These are phyloP conservation scores for Alternaria dauci DNA, from an alignment of 2,329 filamentous ascomycete genomes.

Conservation along the genomic window DNA sequence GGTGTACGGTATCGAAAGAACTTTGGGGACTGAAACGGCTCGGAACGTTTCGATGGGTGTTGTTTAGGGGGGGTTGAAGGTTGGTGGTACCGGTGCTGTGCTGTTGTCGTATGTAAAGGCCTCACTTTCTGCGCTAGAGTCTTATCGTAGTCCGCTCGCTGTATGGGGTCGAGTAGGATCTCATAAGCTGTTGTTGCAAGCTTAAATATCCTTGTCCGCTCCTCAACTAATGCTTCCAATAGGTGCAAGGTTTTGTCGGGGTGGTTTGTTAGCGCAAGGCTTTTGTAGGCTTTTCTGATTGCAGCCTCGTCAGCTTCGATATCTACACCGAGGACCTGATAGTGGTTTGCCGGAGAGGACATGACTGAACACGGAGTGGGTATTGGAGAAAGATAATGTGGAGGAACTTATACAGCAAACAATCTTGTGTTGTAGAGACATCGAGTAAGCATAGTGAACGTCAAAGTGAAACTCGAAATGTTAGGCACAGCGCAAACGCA, in stretches of 20 bases:
- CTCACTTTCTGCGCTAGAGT: neutral
- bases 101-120: neutral
- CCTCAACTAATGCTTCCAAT: neutral
- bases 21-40: neutral
- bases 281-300: conserved; percentile 13
- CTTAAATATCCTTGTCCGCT: conserved; percentile 5
- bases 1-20: neutral
- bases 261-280: conserved; percentile 6
- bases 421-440: neutral
- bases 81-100: neutral
- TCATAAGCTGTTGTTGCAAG: conserved; percentile 6
- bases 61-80: rapidly evolving
- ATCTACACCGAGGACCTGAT: conserved; percentile 6
- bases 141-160: neutral
- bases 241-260: conserved; percentile 20
- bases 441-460: neutral
- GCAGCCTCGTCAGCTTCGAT: neutral
- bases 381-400: neutral
- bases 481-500: neutral
- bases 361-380: neutral
- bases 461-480: neutral
- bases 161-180: neutral
- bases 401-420: neutral
- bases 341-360: conserved; percentile 6
- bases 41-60: neutral